Percentiles rank a stretch among this genome's conserved stretches.
These are phyloP conservation scores for Colletotrichum gloeosporioides DNA, from an alignment of 2,329 filamentous ascomycete genomes.

Conservation along the genomic window DNA sequence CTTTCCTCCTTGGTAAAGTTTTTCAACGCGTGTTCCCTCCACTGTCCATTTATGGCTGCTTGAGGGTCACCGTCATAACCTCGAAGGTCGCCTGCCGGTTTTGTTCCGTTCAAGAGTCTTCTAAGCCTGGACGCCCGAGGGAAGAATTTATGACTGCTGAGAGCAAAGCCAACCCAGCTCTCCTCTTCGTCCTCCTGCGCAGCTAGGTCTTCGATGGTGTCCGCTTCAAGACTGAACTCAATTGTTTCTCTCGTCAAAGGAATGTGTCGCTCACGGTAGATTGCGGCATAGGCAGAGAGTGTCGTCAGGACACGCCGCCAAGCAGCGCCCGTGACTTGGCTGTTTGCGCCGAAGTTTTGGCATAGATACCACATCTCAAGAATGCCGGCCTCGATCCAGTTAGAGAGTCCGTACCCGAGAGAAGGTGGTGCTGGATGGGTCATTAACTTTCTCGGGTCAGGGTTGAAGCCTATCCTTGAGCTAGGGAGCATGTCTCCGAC, in stretches of 20 bases:
- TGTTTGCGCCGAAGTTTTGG: not conserved
- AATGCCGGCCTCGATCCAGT: not conserved
- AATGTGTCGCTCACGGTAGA: not conserved
- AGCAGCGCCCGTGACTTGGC: not conserved
- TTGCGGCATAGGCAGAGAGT: not conserved
- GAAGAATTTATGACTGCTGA: not conserved
- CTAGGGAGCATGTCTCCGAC: not conserved
- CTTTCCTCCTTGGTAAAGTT: not conserved
- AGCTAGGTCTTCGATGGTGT: not conserved
- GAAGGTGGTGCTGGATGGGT: not conserved
- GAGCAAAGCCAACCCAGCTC: not conserved
- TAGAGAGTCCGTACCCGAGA: not conserved
- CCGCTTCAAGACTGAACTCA: not conserved
- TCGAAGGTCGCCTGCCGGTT: not conserved
- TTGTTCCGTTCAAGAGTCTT: not conserved
- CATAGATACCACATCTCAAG: not conserved
- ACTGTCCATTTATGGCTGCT: not conserved
- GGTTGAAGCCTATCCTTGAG: not conserved
- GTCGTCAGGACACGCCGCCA: not conserved
- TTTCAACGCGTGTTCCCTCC: not conserved
- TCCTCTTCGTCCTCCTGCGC: not conserved
- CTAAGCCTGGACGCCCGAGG: not conserved
- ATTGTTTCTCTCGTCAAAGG: not conserved
- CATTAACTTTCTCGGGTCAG: accelerated
- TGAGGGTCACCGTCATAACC: not conserved